A percentile compares a stretch with the other conserved stretches of the same genome.
Conservation (phyloP, 305 asterid genomes). For the Solanum hybrid region DNA sequence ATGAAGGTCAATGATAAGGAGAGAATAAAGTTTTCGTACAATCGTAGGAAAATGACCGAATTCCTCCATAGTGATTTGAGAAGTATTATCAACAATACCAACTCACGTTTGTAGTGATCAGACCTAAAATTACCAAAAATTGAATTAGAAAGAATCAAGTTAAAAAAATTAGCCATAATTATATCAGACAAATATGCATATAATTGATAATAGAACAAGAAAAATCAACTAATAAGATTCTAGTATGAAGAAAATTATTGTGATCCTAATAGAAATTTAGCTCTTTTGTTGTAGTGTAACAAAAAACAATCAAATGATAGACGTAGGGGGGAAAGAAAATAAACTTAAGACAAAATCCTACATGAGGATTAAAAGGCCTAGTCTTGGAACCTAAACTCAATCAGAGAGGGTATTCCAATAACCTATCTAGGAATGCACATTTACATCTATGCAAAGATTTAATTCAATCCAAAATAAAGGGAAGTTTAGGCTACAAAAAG, state of each 20-base stretch:
- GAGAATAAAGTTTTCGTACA: conserved; percentile 37
- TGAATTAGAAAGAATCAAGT: background rate
- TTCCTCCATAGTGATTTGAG: background rate
- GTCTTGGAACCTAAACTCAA: background rate
- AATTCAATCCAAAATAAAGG: background rate
- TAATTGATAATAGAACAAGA: background rate
- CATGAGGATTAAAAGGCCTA: background rate
- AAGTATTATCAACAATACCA: background rate
- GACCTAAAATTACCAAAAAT: background rate
- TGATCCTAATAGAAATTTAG: background rate
- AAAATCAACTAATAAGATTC: background rate
- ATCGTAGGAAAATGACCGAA: background rate
- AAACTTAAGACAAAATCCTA: background rate
- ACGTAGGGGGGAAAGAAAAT: background rate
- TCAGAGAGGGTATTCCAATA: background rate
- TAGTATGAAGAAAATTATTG: background rate
- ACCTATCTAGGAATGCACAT: background rate
- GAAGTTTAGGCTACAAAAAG: background rate
- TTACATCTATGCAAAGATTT: background rate
- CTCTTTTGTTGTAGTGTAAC: background rate
- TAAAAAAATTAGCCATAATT: too few species aligned
- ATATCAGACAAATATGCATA: background rate
- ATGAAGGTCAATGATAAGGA: conserved; percentile 31
- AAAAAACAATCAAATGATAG: background rate
- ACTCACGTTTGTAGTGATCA: background rate